phyloP scores from a whole-genome alignment of 495 filamentous ascomycete species.

The Talaromyces nanjingensis region DNA sequence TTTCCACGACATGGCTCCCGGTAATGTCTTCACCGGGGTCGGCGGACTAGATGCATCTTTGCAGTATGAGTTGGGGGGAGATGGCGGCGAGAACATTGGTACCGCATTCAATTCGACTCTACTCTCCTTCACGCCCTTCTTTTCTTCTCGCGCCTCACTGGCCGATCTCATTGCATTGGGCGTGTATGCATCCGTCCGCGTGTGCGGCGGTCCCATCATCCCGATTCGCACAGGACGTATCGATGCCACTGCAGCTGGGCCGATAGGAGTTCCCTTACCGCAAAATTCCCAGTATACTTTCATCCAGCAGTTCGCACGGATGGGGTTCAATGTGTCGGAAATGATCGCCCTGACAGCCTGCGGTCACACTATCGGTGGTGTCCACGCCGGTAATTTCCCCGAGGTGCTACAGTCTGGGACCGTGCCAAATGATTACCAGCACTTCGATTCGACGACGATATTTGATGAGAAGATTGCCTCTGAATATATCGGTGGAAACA shows the following conservation, averaged over 20 bases:
- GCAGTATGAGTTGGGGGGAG: conserved; percentile 44
- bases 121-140: conserved; percentile 45
- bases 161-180: conserved; percentile 56
- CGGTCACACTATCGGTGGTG: conserved; percentile 55
- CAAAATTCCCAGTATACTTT: conserved; percentile 47
- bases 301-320: conserved; percentile 45
- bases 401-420: conserved; percentile 40
- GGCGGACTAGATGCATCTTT: conserved; percentile 56
- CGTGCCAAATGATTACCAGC: conserved; percentile 38
- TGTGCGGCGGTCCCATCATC: conserved; percentile 51
- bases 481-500: conserved; percentile 47
- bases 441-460: conserved; percentile 36
- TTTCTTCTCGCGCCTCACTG: conserved; percentile 39
- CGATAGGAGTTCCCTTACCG: conserved; percentile 49
- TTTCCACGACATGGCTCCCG: conserved; percentile 59
- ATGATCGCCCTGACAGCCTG: conserved; percentile 58
- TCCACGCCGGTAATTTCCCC: conserved; percentile 49
- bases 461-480: conserved; percentile 52
- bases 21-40: conserved; percentile 35
- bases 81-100: conserved; percentile 45
- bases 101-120: conserved; percentile 51
- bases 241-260: conserved; percentile 46
- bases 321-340: conserved; percentile 48
- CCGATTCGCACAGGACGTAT: conserved; percentile 47
- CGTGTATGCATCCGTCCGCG: conserved; percentile 47